These are phyloP conservation scores for Zymoseptoria brevis DNA, from an alignment of 2,329 filamentous ascomycete species.

Conservation along the genomic window DNA sequence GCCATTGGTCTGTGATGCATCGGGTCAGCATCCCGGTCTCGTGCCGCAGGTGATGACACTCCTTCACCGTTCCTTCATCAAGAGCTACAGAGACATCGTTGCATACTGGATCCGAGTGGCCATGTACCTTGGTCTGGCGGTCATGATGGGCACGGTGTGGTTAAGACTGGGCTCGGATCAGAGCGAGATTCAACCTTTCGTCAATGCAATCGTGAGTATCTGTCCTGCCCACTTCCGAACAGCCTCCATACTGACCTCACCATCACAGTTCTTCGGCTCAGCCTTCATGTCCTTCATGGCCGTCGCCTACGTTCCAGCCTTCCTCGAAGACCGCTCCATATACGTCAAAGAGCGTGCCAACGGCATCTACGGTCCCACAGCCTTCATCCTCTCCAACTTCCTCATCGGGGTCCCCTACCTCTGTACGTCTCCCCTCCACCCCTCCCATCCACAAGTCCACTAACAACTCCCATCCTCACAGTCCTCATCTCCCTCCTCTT, in stretches of 20 bases:
- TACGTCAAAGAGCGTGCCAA: conserved; percentile 74
- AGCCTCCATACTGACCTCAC: conserved; percentile 1
- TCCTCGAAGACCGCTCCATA: conserved; percentile 66
- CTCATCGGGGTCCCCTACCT: conserved; percentile 73
- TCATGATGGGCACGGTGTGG: conserved; percentile 84
- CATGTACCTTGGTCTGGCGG: conserved; percentile 70
- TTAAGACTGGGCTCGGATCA: conserved; percentile 61
- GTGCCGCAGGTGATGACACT: conserved; percentile 42
- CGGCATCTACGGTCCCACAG: conserved; percentile 66
- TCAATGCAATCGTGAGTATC: conserved; percentile 56
- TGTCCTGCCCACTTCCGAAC: not conserved
- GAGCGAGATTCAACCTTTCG: conserved; percentile 65
- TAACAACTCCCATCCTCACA: conserved; percentile 16
- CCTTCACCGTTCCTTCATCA: conserved; percentile 70
- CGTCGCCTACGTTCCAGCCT: conserved; percentile 75
- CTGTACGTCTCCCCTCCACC: conserved; percentile 29
- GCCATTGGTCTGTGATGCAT: conserved; percentile 1
- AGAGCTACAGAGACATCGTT: conserved; percentile 71
- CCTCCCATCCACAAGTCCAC: not conserved
- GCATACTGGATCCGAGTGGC: conserved; percentile 70
- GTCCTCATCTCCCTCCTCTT: conserved; percentile 68
- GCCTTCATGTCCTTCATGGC: conserved; percentile 49
- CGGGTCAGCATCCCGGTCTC: not conserved
- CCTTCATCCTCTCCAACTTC: conserved; percentile 72
- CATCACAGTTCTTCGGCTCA: conserved; percentile 39